Base-by-base conservation (phyloP, 1,139 yeast species). In the Diutina siamensis region DNA sequence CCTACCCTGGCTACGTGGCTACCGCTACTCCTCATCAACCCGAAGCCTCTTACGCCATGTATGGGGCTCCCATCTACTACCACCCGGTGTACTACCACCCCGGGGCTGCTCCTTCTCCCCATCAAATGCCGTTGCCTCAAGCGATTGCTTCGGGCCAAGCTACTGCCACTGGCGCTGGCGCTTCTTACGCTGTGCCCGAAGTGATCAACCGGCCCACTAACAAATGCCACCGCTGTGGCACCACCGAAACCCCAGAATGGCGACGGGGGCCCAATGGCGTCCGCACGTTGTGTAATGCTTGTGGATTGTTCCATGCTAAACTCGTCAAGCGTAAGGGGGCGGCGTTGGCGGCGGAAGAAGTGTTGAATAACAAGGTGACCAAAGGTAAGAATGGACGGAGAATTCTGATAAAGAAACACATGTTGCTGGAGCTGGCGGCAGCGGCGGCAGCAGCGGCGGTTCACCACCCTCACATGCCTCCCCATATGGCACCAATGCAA, bases 241-340 rank as follows among this genome's bases (percentile, higher is more conserved):
- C 84, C n/a, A 73, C 76, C 2, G 86, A 81, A 50, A 86, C 96
- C 1, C 95, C 95, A 1, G 95, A 87, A 63, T 87, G 96, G 95
- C 70, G 95, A 52, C 71, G 88, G 48, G 95, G 95, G 0, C 95
- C 95, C 2, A 76, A 78, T 50, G 96, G 95, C 0, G 83, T 83
- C 13, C 69, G 94, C 46, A 84, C 94, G 0, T 66, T 87, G 48
- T 87, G 95, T 62, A 87, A 87, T 60, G 95, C 95, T 0, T 87
- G 96, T 63, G 96, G 96, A 0, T 67, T 87, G 45, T 84, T 76
- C 59, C 87, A 82, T 61, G 87, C 92, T 25, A 84, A 84, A 58
- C 65, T 83, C 47, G 76, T 78, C 45, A 80, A 80, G 59, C 68
- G 76, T 50, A 78, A 76, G 53, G 92, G 92, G 2, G 79, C 81